Base-by-base conservation (phyloP, 352 stramenopile species). In the Pythium dissotocum region DNA sequence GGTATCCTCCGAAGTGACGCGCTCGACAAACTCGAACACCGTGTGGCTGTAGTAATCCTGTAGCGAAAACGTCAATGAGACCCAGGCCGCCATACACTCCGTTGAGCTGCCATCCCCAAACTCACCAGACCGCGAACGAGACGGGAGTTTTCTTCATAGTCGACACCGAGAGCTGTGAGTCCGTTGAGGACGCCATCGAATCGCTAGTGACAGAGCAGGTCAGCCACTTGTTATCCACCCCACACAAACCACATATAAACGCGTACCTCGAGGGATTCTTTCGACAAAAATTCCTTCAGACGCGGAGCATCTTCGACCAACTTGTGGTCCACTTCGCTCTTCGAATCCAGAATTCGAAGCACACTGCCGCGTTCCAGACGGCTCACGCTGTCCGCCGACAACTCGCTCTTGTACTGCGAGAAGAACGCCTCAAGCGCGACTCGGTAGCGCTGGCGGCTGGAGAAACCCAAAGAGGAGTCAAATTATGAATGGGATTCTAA, bases 11-110 rank as follows among this genome's bases (percentile, higher is more conserved):
- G 32, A 42, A 28, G 35, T 33, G 14, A 68, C 33, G 1, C 36
- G 48, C 69, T 96, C 88, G 14, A 96, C 75, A 73, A 96, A 95
- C 68, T 96, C 89, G 57, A 96, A 96, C 4, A 96, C 87, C 1
- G 89, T 96, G 70, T 95, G 80, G 65, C 87, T 95, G 72, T 96
- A 96, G 72, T 96, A 96, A 64, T 96, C 89, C 88, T 96, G 53
- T 51, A 6, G 21, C 7, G 18, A 63, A 1, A 28, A 30, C 33
- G 32, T 3, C 21, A 21, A 26, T 53, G 21, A 28, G 24, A 51
- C 1, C 0, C 0, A 2, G 10, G 33, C 1, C 33, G 18, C 16
- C 10, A 32, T 12, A 57, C 13, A 57, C 13, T 36, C 8, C 51
- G 7, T 9, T 6, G 8, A 26, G 21, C 6, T 44, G 32, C 4